Conservation (phyloP, 2,329 filamentous ascomycete species). For the Cercospora brassicicola region DNA sequence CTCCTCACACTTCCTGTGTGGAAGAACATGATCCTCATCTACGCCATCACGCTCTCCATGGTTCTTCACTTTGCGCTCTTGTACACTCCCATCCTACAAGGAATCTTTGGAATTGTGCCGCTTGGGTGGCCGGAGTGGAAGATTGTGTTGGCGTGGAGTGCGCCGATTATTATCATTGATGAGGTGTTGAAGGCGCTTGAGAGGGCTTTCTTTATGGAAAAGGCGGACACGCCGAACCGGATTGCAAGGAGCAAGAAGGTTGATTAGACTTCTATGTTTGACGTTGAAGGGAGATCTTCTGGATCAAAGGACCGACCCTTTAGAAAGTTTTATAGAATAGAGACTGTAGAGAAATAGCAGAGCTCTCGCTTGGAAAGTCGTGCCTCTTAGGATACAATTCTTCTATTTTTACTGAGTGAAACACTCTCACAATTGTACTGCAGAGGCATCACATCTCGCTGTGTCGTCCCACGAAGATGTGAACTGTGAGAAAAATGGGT, state of each 20-base stretch:
- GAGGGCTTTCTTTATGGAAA: constrained; percentile 43
- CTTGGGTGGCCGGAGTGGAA: constrained; percentile 86
- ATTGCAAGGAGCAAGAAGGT: constrained; percentile 24
- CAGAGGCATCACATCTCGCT: neutral
- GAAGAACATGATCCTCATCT: constrained; percentile 98
- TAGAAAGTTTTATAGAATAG: neutral
- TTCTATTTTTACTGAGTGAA: neutral
- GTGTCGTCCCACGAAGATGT: neutral
- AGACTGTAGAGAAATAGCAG: neutral
- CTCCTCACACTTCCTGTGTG: constrained; percentile 91
- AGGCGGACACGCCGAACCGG: constrained; percentile 21
- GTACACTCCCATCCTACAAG: constrained; percentile 86
- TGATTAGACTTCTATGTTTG: constrained; percentile 16
- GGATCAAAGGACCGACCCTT: neutral
- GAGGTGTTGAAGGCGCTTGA: constrained; percentile 80
- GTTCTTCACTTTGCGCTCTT: constrained; percentile 89
- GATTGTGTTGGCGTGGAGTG: constrained; percentile 83
- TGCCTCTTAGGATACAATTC: too few relatives aligned
- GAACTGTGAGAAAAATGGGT: neutral
- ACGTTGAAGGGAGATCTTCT: neutral
- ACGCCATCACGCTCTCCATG: constrained; percentile 92
- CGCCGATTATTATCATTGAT: constrained; percentile 90
- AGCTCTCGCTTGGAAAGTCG: neutral
- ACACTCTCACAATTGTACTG: neutral
- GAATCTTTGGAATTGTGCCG: constrained; percentile 85